These are phyloP conservation scores for Mallotus japonicus DNA, from an alignment of 441 rosid genomes.

Conservation along the genomic window DNA sequence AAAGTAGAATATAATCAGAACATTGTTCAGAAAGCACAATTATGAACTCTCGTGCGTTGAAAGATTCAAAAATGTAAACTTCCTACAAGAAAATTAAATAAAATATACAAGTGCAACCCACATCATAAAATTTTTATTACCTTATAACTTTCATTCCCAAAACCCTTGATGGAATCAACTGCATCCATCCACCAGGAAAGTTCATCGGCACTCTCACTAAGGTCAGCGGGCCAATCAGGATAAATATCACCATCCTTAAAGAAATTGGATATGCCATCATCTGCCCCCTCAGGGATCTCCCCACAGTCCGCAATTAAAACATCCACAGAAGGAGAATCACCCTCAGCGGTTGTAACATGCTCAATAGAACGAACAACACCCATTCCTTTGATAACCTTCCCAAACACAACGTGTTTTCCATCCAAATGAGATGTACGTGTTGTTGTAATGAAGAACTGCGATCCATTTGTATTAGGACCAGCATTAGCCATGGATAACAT, in stretches of 20 bases:
- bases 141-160: constrained; percentile 80
- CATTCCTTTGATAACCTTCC: constrained; percentile 86
- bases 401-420: constrained; percentile 94
- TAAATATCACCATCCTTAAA: constrained; percentile 81
- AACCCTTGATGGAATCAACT: constrained; percentile 67
- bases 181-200: constrained; percentile 93
- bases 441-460: constrained; percentile 92
- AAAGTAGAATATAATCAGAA: background rate
- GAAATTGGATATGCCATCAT: constrained; percentile 75
- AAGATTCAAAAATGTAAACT: background rate
- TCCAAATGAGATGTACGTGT: constrained; percentile 83
- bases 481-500: constrained; percentile 93
- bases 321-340: constrained; percentile 53
- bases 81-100: background rate
- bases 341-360: constrained; percentile 58
- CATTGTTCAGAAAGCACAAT: background rate
- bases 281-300: constrained; percentile 70
- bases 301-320: constrained; percentile 72
- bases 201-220: constrained; percentile 55
- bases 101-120: background rate
- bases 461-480: constrained; percentile 84
- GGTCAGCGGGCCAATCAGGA: constrained; percentile 95
- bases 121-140: constrained; percentile 28
- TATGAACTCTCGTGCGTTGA: background rate
- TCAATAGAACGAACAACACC: constrained; percentile 87